Evolutionary conservation across 2,329 filamentous ascomycete species (phyloP).

Genomic region (Claviceps africana): DNA sequence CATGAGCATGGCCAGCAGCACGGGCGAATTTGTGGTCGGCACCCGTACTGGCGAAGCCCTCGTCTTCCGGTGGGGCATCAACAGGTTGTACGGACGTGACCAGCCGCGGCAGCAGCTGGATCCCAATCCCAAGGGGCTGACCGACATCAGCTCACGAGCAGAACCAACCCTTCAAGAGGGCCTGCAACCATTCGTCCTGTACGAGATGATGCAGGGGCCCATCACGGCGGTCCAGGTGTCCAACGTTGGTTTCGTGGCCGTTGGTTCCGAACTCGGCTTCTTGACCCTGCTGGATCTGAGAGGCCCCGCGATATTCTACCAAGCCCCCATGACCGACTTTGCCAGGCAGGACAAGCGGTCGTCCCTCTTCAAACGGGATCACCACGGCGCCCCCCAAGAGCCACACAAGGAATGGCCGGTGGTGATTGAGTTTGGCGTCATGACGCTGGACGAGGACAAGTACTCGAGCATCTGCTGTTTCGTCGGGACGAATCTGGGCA

Average conservation of each 20-base stretch:
- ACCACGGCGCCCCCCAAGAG: constrained; percentile 20
- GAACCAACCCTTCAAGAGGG: constrained; percentile 67
- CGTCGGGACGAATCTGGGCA: constrained; percentile 74
- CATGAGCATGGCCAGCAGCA: constrained; percentile 68
- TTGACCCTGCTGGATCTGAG: constrained; percentile 76
- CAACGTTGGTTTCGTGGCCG: constrained; percentile 84
- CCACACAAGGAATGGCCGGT: constrained; percentile 59
- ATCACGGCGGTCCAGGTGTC: constrained; percentile 70
- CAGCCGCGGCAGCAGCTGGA: constrained; percentile 31
- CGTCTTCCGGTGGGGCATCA: constrained; percentile 77
- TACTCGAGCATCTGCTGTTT: constrained; percentile 93
- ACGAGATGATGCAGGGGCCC: constrained; percentile 71
- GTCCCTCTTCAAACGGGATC: constrained; percentile 46
- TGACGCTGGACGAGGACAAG: constrained; percentile 85
- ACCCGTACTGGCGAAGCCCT: constrained; percentile 71
- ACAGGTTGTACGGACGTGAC: constrained; percentile 56
- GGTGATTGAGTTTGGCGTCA: constrained; percentile 76
- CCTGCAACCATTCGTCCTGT: constrained; percentile 62
- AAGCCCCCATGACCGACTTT: constrained; percentile 58
- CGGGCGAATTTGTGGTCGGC: constrained; percentile 75
- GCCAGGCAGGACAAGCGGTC: constrained; percentile 61
- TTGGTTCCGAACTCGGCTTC: constrained; percentile 70
- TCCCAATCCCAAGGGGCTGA: constrained; percentile 54
- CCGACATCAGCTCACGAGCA: constrained; percentile 57
- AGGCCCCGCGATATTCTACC: constrained; percentile 73